Percentiles rank a stretch among this genome's conserved stretches.
Conservation (phyloP, 2,329 filamentous ascomycete genomes). For the Epichloe hybrida region DNA sequence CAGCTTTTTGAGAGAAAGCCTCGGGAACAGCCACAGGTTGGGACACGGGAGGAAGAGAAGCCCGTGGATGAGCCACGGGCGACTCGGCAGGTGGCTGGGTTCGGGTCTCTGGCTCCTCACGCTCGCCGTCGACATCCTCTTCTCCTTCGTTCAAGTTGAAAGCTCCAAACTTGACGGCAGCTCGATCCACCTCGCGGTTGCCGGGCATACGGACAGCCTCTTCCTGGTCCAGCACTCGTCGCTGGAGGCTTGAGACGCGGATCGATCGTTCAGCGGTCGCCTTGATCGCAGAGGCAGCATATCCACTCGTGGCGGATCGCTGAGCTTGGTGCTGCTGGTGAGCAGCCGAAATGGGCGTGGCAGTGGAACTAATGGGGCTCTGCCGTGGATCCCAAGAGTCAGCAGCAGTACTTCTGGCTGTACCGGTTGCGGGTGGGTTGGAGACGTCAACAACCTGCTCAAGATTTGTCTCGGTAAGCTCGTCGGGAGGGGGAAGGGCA, state of each 20-base stretch:
- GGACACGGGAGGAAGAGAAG: constrained; percentile 66
- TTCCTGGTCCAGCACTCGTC: constrained; percentile 83
- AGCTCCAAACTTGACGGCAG: constrained; percentile 91
- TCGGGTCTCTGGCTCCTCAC: constrained; percentile 89
- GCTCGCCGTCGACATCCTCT: constrained; percentile 84
- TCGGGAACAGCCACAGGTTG: constrained; percentile 43
- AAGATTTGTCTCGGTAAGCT: constrained; percentile 83
- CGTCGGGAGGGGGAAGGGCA: constrained; percentile 56
- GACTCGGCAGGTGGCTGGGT: constrained; percentile 89
- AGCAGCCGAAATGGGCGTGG: constrained; percentile 51
- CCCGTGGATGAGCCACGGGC: constrained; percentile 70
- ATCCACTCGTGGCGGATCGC: constrained; percentile 48
- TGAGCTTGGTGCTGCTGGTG: constrained; percentile 47
- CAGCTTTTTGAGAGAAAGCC: constrained; percentile 41
- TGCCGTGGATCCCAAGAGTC: constrained; percentile 69
- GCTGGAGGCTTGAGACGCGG: constrained; percentile 68
- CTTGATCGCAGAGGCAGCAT: constrained; percentile 70
- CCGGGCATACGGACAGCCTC: constrained; percentile 97
- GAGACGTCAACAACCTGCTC: constrained; percentile 80
- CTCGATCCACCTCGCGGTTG: constrained; percentile 85
- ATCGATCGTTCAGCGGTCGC: constrained; percentile 49
- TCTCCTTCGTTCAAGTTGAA: constrained; percentile 77
- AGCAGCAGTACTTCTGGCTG: constrained; percentile 76
- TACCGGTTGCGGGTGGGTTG: constrained; percentile 62
- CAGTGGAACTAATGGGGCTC: constrained; percentile 42